phyloP scores from a whole-genome alignment of 1,284 basidiomycete genomes.

The Fistulinella cinereoalba region DNA sequence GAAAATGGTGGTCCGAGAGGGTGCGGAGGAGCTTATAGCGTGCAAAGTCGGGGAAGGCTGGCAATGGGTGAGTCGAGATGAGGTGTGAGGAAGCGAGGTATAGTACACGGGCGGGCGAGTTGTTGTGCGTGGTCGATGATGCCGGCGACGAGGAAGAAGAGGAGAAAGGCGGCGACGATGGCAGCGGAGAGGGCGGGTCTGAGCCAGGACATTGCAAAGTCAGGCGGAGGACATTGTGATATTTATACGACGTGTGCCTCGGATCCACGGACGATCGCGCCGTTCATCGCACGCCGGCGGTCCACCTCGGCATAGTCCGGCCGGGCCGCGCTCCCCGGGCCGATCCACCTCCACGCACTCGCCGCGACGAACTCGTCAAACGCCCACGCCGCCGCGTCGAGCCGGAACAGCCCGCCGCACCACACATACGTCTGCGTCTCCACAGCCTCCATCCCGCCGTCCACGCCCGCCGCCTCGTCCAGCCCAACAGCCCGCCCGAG shows the following conservation, averaged over 20 bases:
- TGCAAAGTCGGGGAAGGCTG: constrained; percentile 55
- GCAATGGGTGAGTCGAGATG: constrained; percentile 4
- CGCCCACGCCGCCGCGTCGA: constrained; percentile 70
- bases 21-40: constrained; percentile 43
- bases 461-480: constrained; percentile 26
- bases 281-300: constrained; percentile 33
- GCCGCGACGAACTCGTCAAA: constrained; percentile 70
- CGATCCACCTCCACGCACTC: constrained; percentile 73
- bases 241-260: not conserved
- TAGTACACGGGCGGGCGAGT: too few species aligned
- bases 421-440: constrained; percentile 68
- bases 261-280: constrained; percentile 13
- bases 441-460: constrained; percentile 29
- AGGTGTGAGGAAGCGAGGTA: too few species aligned
- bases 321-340: constrained; percentile 26
- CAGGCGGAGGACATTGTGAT: too few species aligned
- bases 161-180: constrained; percentile 40
- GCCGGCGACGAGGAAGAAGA: constrained; percentile 41
- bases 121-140: constrained; percentile 14
- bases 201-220: not conserved
- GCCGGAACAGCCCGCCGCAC: constrained; percentile 37
- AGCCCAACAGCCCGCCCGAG: constrained; percentile 44
- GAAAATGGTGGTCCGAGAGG: constrained; percentile 48
- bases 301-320: constrained; percentile 52
- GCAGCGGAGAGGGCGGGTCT: constrained; percentile 14